Evolutionary conservation across 495 filamentous ascomycete species (phyloP), one percentile per base, ranked within the genome.

Genomic region (Aspergillus kassunensis): DNA sequence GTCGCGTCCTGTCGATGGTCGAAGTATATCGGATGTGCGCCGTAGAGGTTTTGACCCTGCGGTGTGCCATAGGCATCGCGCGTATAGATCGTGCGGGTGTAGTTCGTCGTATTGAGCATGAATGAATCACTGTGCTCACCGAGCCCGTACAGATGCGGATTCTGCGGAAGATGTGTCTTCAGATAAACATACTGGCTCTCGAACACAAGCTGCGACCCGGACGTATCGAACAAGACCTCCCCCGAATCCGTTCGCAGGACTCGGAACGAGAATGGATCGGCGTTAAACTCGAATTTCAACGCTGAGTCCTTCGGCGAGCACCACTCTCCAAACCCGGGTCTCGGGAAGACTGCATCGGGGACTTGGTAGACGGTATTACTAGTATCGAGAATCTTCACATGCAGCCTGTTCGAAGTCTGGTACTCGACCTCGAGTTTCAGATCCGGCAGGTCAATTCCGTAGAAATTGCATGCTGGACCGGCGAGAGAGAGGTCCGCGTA

Each of bases 21-120:
- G 55, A 86, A 84, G 68, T 95, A 96, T 9, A 96, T 73, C 0
- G 90, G 90, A 58, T 95, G 90, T 53, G 80, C 83, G 6, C 89
- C 88, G 56, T 96, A 95, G 15, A 93, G 65, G 61, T 95, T 96
- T 13, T 79, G 72, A 43, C 85, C 79, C 10, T 80, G 65, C 7
- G 80, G 81, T 52, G 87, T 77, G 4, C 72, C 71, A 57, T 87
- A 91, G 0, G 87, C 65, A 67, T 93, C 89, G 42, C 87, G 82
- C 16, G 78, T 81, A 89, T 89, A 95, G 16, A 95, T 62, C 0
- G 90, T 93, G 7, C 90, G 80, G 23, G 82, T 86, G 62, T 91
- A 91, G 65, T 88, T 80, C 11, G 78, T 82, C 0, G 81, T 89
- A 27, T 84, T 81, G 35, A 92, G 77, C 37, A 78, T 79, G 55